Conservation (phyloP, 2,329 filamentous ascomycete genomes). For the Trichoderma guizhouense region DNA sequence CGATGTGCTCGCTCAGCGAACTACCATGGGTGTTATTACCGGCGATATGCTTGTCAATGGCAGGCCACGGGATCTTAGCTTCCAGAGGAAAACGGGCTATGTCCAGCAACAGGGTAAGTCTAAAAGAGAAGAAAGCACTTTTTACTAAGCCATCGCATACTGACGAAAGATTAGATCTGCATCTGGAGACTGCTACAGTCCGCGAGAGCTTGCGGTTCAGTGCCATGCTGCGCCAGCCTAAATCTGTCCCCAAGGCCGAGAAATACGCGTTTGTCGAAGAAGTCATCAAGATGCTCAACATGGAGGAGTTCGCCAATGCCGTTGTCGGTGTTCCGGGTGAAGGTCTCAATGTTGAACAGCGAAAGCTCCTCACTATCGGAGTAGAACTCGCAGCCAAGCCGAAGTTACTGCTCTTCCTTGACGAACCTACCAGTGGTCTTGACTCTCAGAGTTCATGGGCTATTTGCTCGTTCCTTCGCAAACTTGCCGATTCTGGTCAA, state of each 20-base stretch:
- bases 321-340: constrained; percentile 62
- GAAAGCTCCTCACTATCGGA: constrained; percentile 61
- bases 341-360: constrained; percentile 59
- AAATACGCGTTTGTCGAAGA: constrained; percentile 62
- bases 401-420: constrained; percentile 58
- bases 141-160: too few species aligned
- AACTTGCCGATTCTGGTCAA: constrained; percentile 54
- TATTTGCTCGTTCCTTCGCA: constrained; percentile 59
- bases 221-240: constrained; percentile 56
- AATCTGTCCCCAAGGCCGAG: constrained; percentile 50
- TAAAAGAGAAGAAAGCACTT: background rate
- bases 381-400: constrained; percentile 56
- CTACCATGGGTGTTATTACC: constrained; percentile 59
- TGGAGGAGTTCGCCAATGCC: constrained; percentile 64
- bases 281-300: constrained; percentile 63
- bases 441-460: constrained; percentile 63
- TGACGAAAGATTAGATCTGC: constrained; percentile 43
- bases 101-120: constrained; percentile 59
- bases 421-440: constrained; percentile 60
- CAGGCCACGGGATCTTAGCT: constrained; percentile 51
- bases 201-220: constrained; percentile 54
- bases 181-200: constrained; percentile 53
- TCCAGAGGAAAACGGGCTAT: constrained; percentile 64
- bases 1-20: constrained; percentile 46
- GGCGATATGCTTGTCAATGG: constrained; percentile 66